Percentiles rank a stretch among this genome's conserved stretches.
phyloP scores from a whole-genome alignment of 495 filamentous ascomycete genomes.

The Penicillium lagena region DNA sequence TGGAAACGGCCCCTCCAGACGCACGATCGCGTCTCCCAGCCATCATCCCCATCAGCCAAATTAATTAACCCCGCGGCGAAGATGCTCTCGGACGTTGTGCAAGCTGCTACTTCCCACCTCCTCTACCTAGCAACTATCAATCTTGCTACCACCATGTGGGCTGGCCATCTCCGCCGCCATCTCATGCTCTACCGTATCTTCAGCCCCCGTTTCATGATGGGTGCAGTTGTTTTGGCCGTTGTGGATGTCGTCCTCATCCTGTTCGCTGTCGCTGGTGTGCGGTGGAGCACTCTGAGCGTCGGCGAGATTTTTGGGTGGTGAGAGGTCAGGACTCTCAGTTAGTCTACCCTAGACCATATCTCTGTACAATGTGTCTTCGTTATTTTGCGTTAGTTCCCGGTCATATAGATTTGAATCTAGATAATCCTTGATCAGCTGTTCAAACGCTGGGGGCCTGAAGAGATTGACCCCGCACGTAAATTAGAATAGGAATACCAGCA shows the following conservation, averaged over 20 bases:
- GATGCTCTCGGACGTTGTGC: constrained; percentile 61
- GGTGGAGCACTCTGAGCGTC: constrained; percentile 69
- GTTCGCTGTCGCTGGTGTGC: constrained; percentile 62
- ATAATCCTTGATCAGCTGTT: not conserved
- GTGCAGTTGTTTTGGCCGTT: constrained; percentile 61
- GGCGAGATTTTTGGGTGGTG: constrained; percentile 84
- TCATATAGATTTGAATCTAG: too few species aligned
- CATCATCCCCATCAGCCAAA: constrained; percentile 16
- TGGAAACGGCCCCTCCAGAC: constrained; percentile 67
- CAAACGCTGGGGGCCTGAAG: too few species aligned
- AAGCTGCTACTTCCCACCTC: constrained; percentile 64
- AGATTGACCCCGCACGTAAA: too few species aligned
- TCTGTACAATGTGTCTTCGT: too few species aligned
- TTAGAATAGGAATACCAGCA: too few species aligned
- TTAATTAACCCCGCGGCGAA: constrained; percentile 37
- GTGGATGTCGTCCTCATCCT: constrained; percentile 69
- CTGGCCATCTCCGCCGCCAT: constrained; percentile 78
- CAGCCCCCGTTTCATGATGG: constrained; percentile 81
- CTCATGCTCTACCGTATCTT: constrained; percentile 98
- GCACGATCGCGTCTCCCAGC: constrained; percentile 18
- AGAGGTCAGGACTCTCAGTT: not conserved
- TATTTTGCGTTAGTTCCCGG: too few species aligned
- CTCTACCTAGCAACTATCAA: constrained; percentile 76
- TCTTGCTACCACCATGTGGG: constrained; percentile 81
- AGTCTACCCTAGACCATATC: not conserved